Percentiles rank a stretch among this genome's conserved stretches.
Conservation (phyloP, 805 yeast species). For the Lipomyces yamadae region DNA sequence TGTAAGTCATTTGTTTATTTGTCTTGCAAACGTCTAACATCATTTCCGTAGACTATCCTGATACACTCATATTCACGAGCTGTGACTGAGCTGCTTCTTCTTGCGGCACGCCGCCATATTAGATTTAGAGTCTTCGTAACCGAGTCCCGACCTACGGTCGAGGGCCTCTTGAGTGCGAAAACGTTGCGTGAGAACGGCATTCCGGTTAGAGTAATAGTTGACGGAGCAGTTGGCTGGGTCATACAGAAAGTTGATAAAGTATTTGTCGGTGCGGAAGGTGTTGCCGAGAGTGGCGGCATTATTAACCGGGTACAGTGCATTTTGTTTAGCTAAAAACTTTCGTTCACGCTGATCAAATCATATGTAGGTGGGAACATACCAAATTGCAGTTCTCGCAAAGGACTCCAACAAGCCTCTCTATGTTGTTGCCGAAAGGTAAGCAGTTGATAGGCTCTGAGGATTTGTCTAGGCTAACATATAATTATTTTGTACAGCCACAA, state of each 20-base stretch:
- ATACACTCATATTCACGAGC: conserved; percentile 94
- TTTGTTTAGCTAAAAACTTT: too few relatives aligned
- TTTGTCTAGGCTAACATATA: not conserved
- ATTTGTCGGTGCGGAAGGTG: conserved; percentile 98
- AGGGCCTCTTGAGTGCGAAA: conserved; percentile 74
- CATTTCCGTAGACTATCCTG: conserved; percentile 52
- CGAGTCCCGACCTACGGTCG: conserved; percentile 85
- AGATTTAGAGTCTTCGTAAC: conserved; percentile 91
- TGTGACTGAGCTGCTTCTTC: conserved; percentile 71
- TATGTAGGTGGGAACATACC: conserved; percentile 76
- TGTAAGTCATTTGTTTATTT: conserved; percentile 44
- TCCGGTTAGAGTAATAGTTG: conserved; percentile 87
- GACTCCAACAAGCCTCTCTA: conserved; percentile 90
- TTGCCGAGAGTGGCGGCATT: conserved; percentile 97
- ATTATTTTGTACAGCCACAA: conserved; percentile 62
- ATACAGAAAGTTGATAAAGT: conserved; percentile 91
- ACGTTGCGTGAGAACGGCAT: conserved; percentile 70
- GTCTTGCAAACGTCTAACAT: not conserved
- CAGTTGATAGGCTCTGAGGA: not conserved
- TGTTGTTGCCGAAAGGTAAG: conserved; percentile 76
- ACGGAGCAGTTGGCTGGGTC: conserved; percentile 90
- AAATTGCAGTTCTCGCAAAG: conserved; percentile 89
- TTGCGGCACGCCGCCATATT: conserved; percentile 76
- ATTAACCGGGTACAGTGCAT: conserved; percentile 65
- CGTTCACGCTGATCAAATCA: too few relatives aligned